Evolutionary conservation across 2,329 filamentous ascomycete genomes (phyloP), one percentile per base, ranked within the genome.

Genomic region (Phoma sp.): DNA sequence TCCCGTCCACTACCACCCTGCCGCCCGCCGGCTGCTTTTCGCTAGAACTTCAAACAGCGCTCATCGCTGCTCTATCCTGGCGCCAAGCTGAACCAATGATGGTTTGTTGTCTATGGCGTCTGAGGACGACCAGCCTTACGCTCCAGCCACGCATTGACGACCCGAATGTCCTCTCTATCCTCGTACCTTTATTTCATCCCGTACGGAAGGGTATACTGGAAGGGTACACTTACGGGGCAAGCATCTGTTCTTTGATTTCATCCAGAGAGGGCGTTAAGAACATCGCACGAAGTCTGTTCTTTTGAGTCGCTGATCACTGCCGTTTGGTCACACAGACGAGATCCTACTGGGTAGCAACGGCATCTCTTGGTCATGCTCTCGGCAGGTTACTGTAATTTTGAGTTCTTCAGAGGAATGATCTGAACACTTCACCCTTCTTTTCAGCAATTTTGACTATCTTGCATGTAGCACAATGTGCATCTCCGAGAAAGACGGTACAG

Each of bases 1-100:
- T 37, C 33, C 51, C 38, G 43, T 48, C 51, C 43, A 48, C 38
- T 43, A 25, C 32, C 43, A 32, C 19, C 38, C 19, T 43, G 33
- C 31, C 27, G 19, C 43, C 24, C 37, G 15, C 17, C 36, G 27
- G 19, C 1, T 38, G 25, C 24, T 37, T 22, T 22, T 19, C 22
- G 15, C 6, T 10, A 12, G 9, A 35, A 45, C 40, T 12, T 9
- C 19, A 22, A 41, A 19, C 25, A 41, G 29, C 41, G 17, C 12
- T 40, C 12, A 35, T 24, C 45, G 40, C 24, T 38, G 45, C 40
- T 50, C 41, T 36, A 31, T 33, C 19, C 25, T 31, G 17, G 25
- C 21, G 19, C 25, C 43, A 33, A 24, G 31, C 24, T 50, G 41
- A 33, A 25, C 32, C 25, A 9, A 40, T 36, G 22, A 21, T 29